Evolutionary conservation across 768 basidiomycete genomes (phyloP).

Genomic region (Amanita polypyramis): DNA sequence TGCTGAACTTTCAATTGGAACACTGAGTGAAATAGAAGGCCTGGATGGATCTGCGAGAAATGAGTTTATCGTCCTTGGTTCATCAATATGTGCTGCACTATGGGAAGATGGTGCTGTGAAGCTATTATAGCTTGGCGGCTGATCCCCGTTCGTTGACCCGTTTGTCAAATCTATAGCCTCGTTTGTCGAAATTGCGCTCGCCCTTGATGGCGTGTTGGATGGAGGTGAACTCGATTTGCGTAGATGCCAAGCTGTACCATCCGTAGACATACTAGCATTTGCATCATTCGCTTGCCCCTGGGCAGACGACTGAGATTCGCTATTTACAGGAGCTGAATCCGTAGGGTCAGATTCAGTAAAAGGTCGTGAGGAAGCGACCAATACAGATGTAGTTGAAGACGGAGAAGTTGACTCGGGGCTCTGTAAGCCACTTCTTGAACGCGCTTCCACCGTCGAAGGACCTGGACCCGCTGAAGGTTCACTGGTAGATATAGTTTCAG

Average conservation of each 20-base stretch:
- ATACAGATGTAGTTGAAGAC: constrained; percentile 17
- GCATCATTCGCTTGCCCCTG: neutral
- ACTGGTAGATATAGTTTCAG: constrained; percentile 14
- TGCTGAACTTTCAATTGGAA: constrained; percentile 14
- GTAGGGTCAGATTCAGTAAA: constrained; percentile 19
- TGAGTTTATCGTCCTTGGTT: neutral
- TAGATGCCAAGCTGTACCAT: constrained; percentile 19
- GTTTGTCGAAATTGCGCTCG: constrained; percentile 27
- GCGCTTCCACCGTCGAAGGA: constrained; percentile 22
- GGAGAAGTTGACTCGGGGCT: constrained; percentile 19
- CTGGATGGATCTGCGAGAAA: neutral
- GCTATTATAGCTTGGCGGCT: neutral
- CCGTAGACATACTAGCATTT: constrained; percentile 1
- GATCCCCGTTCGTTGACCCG: neutral
- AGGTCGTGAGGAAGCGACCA: constrained; percentile 15
- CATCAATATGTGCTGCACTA: neutral
- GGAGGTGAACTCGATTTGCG: constrained; percentile 28
- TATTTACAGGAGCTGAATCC: neutral
- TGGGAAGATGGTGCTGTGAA: neutral
- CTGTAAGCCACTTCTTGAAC: constrained; percentile 14
- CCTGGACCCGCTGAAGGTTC: constrained; percentile 19
- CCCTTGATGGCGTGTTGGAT: constrained; percentile 36
- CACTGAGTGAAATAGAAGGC: constrained; percentile 11
- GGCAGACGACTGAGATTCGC: constrained; percentile 1
- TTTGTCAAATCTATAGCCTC: neutral